Conservation (phyloP, 2,329 filamentous ascomycete species). For the Aspergillus alliaceus region DNA sequence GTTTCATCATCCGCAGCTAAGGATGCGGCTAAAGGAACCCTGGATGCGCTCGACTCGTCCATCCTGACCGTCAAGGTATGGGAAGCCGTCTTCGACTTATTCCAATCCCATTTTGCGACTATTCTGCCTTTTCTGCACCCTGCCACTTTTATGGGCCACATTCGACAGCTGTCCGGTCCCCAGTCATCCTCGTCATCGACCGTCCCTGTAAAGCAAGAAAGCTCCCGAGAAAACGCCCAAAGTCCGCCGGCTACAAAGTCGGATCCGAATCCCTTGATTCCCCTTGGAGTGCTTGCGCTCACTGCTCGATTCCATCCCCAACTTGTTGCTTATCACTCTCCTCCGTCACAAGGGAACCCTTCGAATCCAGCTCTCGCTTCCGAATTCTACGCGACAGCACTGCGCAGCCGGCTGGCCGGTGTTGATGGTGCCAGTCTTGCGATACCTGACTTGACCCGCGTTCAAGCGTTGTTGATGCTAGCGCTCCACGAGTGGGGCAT, state of each 20-base stretch:
- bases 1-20: constrained; percentile 26
- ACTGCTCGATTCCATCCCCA: constrained; percentile 57
- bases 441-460: constrained; percentile 49
- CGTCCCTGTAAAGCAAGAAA: constrained; percentile 12
- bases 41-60: constrained; percentile 51
- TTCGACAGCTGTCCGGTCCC: constrained; percentile 38
- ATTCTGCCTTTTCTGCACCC: constrained; percentile 59
- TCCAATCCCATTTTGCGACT: constrained; percentile 58
- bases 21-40: constrained; percentile 32
- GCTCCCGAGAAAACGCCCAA: constrained; percentile 27
- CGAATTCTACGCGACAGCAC: constrained; percentile 56
- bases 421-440: constrained; percentile 43
- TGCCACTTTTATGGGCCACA: constrained; percentile 53
- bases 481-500: constrained; percentile 59
- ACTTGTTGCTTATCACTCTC: constrained; percentile 51
- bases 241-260: constrained; percentile 27
- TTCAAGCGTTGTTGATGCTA: constrained; percentile 57
- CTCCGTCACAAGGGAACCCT: constrained; percentile 40
- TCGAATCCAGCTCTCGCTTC: constrained; percentile 53
- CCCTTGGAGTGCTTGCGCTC: constrained; percentile 56
- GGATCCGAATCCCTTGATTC: constrained; percentile 49
- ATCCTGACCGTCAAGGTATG: constrained; percentile 56
- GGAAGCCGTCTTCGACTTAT: constrained; percentile 59
- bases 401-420: constrained; percentile 48
- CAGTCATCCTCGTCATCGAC: constrained; percentile 19